A percentile compares a stretch with the other conserved stretches of the same genome.
phyloP scores from a whole-genome alignment of 768 basidiomycete species.

The Pholiota molesta region DNA sequence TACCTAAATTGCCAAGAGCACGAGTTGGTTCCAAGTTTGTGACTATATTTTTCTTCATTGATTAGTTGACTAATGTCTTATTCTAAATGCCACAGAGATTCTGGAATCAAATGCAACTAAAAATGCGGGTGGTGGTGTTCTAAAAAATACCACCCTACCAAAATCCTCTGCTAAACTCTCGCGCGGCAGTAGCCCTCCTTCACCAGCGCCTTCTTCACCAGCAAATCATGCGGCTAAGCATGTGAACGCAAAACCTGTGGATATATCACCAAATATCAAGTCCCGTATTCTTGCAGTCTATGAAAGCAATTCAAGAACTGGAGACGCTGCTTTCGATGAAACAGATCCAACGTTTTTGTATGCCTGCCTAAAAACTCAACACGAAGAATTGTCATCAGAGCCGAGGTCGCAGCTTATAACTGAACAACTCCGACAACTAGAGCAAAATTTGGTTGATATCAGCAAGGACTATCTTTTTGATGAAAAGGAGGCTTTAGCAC shows the following conservation, averaged over 20 bases:
- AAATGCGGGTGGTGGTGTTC: neutral
- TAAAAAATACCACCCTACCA: neutral
- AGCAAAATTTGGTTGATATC: constrained; percentile 45
- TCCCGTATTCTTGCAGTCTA: constrained; percentile 4
- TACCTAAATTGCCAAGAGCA: constrained; percentile 63
- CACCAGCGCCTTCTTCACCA: neutral
- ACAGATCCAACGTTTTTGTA: constrained; percentile 66
- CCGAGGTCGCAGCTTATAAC: constrained; percentile 29
- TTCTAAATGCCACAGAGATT: constrained; percentile 6
- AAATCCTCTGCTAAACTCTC: neutral
- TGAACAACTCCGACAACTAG: constrained; percentile 38
- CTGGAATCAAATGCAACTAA: neutral
- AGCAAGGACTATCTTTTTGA: constrained; percentile 73
- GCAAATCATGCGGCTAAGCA: neutral
- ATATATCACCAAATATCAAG: constrained; percentile 5
- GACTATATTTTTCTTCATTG: neutral
- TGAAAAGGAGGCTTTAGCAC: constrained; percentile 60
- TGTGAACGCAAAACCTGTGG: neutral
- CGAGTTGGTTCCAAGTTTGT: constrained; percentile 42
- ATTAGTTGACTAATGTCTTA: neutral
- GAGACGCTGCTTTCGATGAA: constrained; percentile 28
- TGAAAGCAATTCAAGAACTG: neutral
- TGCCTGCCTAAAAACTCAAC: constrained; percentile 61
- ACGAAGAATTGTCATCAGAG: constrained; percentile 47
- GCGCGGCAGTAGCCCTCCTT: neutral